phyloP scores from a whole-genome alignment of 495 filamentous ascomycete genomes.

The Jackrogersella multiformis region DNA sequence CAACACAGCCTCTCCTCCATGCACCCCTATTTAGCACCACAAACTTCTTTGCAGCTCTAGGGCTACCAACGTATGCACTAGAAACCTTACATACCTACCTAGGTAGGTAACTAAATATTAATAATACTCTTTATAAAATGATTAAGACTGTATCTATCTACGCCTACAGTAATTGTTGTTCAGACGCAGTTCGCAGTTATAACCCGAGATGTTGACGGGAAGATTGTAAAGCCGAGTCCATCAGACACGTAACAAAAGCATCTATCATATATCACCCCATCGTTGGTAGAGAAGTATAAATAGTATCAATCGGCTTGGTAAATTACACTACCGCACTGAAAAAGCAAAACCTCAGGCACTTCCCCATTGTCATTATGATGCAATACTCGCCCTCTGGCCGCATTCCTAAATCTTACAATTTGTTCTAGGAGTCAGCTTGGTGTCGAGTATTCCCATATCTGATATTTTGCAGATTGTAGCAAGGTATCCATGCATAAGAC shows the following conservation, averaged over 20 bases:
- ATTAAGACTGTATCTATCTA: not conserved
- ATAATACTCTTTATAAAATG: not conserved
- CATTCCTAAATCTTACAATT: not conserved
- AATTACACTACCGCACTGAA: not conserved
- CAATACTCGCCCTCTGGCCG: not conserved
- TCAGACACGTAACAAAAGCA: not conserved
- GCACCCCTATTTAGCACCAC: not conserved
- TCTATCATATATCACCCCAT: not conserved
- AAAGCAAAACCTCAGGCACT: not conserved
- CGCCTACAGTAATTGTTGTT: not conserved
- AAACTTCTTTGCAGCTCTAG: not conserved
- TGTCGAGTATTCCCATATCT: not conserved
- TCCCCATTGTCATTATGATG: not conserved
- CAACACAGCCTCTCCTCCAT: slow-evolving; percentile 2
- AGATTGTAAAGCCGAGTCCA: not conserved
- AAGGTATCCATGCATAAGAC: not conserved
- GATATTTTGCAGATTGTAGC: not conserved
- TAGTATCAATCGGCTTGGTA: slow-evolving; percentile 2
- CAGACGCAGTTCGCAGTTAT: not conserved
- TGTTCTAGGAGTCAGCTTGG: not conserved
- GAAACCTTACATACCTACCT: no score
- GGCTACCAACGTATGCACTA: not conserved
- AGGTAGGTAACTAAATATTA: not conserved
- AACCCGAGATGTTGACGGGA: not conserved
- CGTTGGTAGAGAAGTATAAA: not conserved